Conservation (phyloP, 1,139 yeast genomes). For the Groenewaldozyma sp. region DNA sequence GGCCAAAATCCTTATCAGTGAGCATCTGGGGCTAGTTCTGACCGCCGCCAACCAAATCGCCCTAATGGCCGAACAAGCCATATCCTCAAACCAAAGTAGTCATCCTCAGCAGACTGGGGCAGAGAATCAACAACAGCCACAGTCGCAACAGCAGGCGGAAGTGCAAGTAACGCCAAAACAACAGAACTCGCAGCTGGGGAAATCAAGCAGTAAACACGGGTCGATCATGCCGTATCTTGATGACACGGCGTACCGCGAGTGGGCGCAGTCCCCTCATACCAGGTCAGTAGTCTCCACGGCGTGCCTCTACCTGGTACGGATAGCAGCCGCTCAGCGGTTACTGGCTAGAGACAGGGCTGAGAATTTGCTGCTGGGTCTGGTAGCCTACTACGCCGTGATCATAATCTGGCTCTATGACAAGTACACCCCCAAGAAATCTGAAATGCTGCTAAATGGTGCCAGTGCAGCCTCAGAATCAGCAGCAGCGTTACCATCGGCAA, state of each 20-base stretch:
- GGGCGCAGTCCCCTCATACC: constrained; percentile 24
- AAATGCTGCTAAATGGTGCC: no score
- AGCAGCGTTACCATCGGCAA: background rate
- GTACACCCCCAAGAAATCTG: background rate
- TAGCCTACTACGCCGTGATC: constrained; percentile 22
- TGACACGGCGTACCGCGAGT: constrained; percentile 15
- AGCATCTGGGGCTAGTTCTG: constrained; percentile 18
- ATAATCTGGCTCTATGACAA: constrained; percentile 23
- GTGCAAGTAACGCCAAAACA: no score
- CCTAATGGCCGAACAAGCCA: constrained; percentile 2
- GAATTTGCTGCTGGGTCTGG: constrained; percentile 20
- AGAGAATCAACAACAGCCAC: no score
- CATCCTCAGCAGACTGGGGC: background rate
- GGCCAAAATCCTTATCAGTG: constrained; percentile 22
- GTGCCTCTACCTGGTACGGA: constrained; percentile 21
- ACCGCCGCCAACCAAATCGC: constrained; percentile 9
- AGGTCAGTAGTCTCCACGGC: constrained; percentile 21
- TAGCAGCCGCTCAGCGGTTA: constrained; percentile 18
- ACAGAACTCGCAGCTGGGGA: no score
- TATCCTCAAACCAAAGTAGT: background rate
- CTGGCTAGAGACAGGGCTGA: constrained; percentile 15
- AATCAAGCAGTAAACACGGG: background rate
- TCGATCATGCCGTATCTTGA: constrained; percentile 4
- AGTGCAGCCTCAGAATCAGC: background rate
- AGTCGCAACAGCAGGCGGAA: no score